Evolutionary conservation across 1,139 yeast genomes (phyloP).

Genomic region (Blastobotrys petasosporus): DNA sequence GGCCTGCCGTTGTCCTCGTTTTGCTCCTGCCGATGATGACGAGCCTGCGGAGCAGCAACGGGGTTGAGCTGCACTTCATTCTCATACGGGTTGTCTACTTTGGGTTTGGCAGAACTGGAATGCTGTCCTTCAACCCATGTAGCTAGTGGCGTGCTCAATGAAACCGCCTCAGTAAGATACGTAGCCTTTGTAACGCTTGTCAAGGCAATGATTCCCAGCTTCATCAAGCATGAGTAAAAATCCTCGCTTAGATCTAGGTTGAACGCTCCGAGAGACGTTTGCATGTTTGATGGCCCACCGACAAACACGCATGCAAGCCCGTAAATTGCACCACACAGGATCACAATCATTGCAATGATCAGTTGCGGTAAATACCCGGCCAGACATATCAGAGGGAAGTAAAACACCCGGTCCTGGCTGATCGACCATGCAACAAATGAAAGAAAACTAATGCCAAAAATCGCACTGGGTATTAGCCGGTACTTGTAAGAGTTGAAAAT

Average conservation of each 20-base stretch:
- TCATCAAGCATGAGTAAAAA: constrained; percentile 56
- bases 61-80: constrained; percentile 15
- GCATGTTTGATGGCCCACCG: constrained; percentile 49
- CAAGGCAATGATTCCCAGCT: constrained; percentile 56
- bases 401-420: constrained; percentile 37
- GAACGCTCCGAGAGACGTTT: constrained; percentile 29
- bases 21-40: background rate
- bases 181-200: constrained; percentile 63
- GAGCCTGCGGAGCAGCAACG: constrained; percentile 3
- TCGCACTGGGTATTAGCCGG: constrained; percentile 55
- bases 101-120: background rate
- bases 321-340: constrained; percentile 47
- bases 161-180: constrained; percentile 54
- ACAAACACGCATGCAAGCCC: constrained; percentile 47
- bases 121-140: constrained; percentile 51
- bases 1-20: background rate
- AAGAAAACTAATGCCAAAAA: constrained; percentile 49
- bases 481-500: constrained; percentile 46
- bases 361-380: constrained; percentile 60
- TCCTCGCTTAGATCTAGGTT: constrained; percentile 49
- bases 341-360: constrained; percentile 45
- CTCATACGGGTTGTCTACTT: constrained; percentile 14
- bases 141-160: constrained; percentile 43
- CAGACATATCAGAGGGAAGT: constrained; percentile 51
- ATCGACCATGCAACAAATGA: constrained; percentile 40